Base-by-base conservation (phyloP, 192 early-diverging fungal species). In the Dispira simplex region DNA sequence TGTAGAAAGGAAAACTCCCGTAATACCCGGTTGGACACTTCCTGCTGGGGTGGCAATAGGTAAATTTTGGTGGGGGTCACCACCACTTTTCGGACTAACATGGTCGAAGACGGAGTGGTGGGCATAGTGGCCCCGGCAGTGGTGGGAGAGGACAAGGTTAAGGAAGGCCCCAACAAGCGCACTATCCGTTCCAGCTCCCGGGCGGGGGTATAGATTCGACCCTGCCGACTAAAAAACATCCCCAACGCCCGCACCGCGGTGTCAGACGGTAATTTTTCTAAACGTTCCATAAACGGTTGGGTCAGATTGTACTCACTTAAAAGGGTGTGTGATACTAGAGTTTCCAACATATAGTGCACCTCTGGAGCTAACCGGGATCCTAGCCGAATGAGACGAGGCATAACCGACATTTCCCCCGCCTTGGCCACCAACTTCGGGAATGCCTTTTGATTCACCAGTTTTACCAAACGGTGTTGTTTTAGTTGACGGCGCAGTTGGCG, bases 21-120 rank as follows among this genome's bases (percentile, higher is more conserved):
- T 3, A 88, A 67, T n/a, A 88, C 75, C 18, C 89, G 79, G 67
- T 91, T 91, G n/a, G 81, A 75, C 0, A 81, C 79, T 62, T 91
- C 89, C 28, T 84, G 70, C 0, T 79, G 73, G 0, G 82, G 83
- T 0, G 82, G 79, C 13, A 77, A 73, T n/a, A 85, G 67, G 67
- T 85, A 83, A 18, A 86, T 68, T 1, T 72, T 73, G 0, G 85
- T 83, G 0, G 89, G 89, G 0, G 89, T 88, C 8, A 90, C 70
- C n/a, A 85, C 65, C 1, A 81, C 64, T 58, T 82, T 83, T 0
- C 79, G 67, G 11, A 85, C 66, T 27, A 72, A 54, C 13, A 77
- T 73, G 58, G 32, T 21, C 1, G 43, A 14, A n/a, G 43, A 3
- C 1, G 58, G 10, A 14, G 32, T 21, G 2, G 58, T 4, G 13